These are phyloP conservation scores for Nemophila menziesii DNA, from an alignment of 257 asterid genomes.

Conservation along the genomic window DNA sequence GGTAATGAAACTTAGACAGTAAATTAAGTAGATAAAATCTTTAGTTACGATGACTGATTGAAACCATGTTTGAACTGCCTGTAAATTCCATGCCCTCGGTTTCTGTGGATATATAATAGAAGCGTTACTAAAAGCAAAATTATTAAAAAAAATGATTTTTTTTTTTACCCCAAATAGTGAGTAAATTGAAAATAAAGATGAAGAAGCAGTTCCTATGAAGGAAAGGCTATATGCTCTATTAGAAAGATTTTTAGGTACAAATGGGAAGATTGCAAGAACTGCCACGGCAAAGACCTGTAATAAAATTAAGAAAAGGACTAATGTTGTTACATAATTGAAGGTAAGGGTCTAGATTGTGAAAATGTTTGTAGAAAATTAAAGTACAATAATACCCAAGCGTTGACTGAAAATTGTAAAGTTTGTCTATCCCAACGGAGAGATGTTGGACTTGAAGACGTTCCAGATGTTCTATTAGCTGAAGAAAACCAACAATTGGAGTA, in stretches of 20 bases:
- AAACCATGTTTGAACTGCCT: slow-evolving; percentile 81
- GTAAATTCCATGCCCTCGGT: slow-evolving; percentile 96
- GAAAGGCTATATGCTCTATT: slow-evolving; percentile 70
- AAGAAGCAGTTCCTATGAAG: slow-evolving; percentile 69
- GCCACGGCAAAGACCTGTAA: slow-evolving; percentile 69
- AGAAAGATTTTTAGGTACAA: slow-evolving; percentile 62
- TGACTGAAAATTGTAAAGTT: slow-evolving; percentile 76
- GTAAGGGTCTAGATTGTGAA: not conserved
- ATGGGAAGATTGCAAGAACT: slow-evolving; percentile 66
- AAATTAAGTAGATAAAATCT: slow-evolving; percentile 71
- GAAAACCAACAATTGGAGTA: slow-evolving; percentile 28
- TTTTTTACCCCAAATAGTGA: slow-evolving; percentile 90
- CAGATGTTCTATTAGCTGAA: slow-evolving; percentile 57
- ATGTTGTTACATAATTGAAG: not conserved
- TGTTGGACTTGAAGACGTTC: slow-evolving; percentile 42
- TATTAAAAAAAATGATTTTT: slow-evolving; percentile 4
- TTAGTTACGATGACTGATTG: slow-evolving; percentile 64
- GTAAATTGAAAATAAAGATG: slow-evolving; percentile 67
- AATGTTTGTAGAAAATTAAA: not conserved
- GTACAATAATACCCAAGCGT: slow-evolving; percentile 68
- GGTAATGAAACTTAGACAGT: slow-evolving; percentile 70
- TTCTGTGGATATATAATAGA: slow-evolving; percentile 45
- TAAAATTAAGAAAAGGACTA: not conserved
- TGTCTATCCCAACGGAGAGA: slow-evolving; percentile 65
- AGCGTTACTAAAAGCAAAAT: slow-evolving; percentile 14